Base-by-base conservation (phyloP, 1,284 basidiomycete genomes). In the Trametes versicolor region DNA sequence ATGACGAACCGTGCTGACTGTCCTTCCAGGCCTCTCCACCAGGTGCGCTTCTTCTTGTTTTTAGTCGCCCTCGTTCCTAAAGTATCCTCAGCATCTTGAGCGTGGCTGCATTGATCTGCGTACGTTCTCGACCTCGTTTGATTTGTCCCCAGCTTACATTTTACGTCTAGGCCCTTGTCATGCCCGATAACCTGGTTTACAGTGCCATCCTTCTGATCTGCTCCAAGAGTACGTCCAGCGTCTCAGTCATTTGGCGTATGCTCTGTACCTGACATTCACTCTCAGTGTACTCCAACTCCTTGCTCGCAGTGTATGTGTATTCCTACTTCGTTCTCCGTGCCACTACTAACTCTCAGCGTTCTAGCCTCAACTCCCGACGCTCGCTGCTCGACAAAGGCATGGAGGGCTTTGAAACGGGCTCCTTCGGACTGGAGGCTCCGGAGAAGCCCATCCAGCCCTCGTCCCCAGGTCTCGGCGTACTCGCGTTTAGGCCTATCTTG, bases 351-450 rank as follows among this genome's bases (percentile, higher is more conserved):
- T 17, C 43, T 9, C 17, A 4, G 12, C 2, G 34, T 21, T 21
- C n/a, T 21, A 64, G 63, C 4, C 27, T 65, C 13, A 65, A 65
- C 41, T 47, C 63, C 19, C 58, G 63, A 4, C 59, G 63, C 0
- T 66, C 65, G 10, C 21, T 66, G 3, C 0, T 66, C 3, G 65
- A 66, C 43, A 57, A 34, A 25, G 65, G 65, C 3, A 10, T 60
- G 34, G 65, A 66, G 36, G 65, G 65, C 1, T 66, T 66, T 49
- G 65, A 66, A 37, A 66, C 65, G 1, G 65, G 65, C 9, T n/a
- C n/a, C n/a, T n/a, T n/a, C n/a, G n/a, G n/a, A n/a, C n/a, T n/a
- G n/a, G n/a, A n/a, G n/a, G n/a, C n/a, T n/a, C n/a, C n/a, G n/a
- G n/a, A n/a, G n/a, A n/a, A n/a, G n/a, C n/a, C n/a, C n/a, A n/a